A percentile compares a stretch with the other conserved stretches of the same genome.
phyloP scores from a whole-genome alignment of 2,329 filamentous ascomycete species.

The Leptodontidium sp. region DNA sequence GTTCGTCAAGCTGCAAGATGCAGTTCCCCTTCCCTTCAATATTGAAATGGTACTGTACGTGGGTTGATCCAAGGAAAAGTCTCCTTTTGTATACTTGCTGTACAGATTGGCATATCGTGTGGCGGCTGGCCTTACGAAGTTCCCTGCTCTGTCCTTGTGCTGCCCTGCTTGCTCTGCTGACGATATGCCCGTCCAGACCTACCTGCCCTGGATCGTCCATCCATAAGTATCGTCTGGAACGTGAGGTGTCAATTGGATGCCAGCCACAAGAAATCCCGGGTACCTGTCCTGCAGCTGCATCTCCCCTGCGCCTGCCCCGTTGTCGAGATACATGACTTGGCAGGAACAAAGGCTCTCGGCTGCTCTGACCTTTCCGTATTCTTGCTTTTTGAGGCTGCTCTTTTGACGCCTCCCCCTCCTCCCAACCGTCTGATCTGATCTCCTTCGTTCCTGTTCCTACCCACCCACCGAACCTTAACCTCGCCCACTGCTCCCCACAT shows the following conservation, averaged over 20 bases:
- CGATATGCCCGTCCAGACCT: too few relatives aligned
- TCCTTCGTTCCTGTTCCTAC: background rate
- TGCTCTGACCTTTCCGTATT: background rate
- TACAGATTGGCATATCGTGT: background rate
- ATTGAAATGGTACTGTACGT: background rate
- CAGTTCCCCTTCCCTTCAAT: background rate
- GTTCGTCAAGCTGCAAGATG: background rate
- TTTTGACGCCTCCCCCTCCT: background rate
- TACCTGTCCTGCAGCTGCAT: background rate
- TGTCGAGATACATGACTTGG: conserved; percentile 6
- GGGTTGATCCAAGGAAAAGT: background rate
- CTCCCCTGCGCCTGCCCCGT: background rate
- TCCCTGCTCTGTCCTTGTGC: too few relatives aligned
- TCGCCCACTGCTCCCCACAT: background rate
- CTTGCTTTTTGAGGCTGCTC: background rate
- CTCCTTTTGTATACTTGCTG: background rate
- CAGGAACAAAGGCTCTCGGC: background rate
- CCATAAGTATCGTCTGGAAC: background rate
- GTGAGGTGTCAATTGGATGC: conserved; percentile 18
- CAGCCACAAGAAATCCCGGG: background rate
- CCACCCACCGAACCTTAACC: background rate
- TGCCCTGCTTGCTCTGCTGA: too few relatives aligned
- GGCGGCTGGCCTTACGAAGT: background rate
- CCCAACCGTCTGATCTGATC: background rate
- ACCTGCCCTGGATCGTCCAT: too few relatives aligned